Conservation (phyloP, 371 early-diverging fungal species). For the Mortierella sp. region DNA sequence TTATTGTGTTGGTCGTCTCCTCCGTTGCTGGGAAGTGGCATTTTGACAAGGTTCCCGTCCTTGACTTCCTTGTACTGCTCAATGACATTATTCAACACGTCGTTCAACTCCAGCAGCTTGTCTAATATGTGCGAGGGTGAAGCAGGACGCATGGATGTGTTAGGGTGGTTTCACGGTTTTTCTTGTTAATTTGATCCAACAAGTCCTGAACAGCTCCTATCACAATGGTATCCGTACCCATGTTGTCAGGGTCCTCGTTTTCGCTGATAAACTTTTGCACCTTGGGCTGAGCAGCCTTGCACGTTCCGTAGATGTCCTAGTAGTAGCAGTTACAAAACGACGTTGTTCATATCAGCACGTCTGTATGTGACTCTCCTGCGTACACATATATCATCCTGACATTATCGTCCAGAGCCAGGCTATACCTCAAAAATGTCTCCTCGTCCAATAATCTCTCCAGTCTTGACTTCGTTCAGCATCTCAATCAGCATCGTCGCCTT, state of each 20-base stretch:
- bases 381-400: neutral
- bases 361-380: neutral
- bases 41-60: constrained; percentile 69
- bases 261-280: constrained; percentile 78
- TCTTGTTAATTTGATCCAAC: neutral
- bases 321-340: neutral
- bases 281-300: constrained; percentile 72
- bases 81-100: constrained; percentile 83
- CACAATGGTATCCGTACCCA: constrained; percentile 58
- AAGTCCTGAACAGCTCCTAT: neutral
- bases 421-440: constrained; percentile 70
- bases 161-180: neutral
- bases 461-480: constrained; percentile 76
- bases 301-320: constrained; percentile 66
- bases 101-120: constrained; percentile 77
- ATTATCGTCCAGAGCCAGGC: too few relatives aligned
- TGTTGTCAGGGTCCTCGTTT: constrained; percentile 77
- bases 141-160: neutral
- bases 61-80: constrained; percentile 81
- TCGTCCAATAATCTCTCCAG: constrained; percentile 74
- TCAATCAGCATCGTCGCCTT: constrained; percentile 84
- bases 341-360: neutral
- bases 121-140: constrained; percentile 1
- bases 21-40: constrained; percentile 24
- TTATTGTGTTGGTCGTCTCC: neutral